phyloP scores from a whole-genome alignment of 805 yeast species.

The Candida caryicola region DNA sequence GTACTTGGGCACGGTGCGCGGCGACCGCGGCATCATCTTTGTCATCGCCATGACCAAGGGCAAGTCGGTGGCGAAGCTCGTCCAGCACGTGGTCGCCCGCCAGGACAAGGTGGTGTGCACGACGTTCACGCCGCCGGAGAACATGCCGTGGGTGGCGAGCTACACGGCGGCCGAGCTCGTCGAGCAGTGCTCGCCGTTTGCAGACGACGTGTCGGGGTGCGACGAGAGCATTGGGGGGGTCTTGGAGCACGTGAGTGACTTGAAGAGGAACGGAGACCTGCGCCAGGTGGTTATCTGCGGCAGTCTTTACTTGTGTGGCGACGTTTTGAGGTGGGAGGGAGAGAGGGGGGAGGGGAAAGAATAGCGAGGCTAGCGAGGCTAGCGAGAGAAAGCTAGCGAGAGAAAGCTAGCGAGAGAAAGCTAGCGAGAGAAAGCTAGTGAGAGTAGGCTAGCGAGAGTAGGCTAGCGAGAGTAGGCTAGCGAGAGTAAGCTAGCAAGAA shows the following conservation, averaged over 20 bases:
- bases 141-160: conserved; percentile 91
- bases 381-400: no score
- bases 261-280: conserved; percentile 14
- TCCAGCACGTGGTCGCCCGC: conserved; percentile 46
- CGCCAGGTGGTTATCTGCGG: conserved; percentile 40
- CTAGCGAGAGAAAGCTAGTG: no score
- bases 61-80: conserved; percentile 53
- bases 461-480: no score
- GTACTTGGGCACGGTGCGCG: conserved; percentile 38
- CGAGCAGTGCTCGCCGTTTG: conserved; percentile 18
- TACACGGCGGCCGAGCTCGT: conserved; percentile 33
- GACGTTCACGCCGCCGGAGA: conserved; percentile 65
- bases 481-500: no score
- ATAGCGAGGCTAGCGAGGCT: no score
- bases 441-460: no score
- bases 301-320: conserved; percentile 41
- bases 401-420: no score
- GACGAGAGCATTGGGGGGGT: conserved; percentile 13
- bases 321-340: conserved; percentile 35
- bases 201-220: conserved; percentile 17
- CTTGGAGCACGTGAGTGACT: conserved; percentile 10
- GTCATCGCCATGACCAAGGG: conserved; percentile 77
- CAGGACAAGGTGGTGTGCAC: conserved; percentile 62
- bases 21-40: conserved; percentile 44
- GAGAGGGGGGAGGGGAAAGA: no score